A percentile compares a stretch with the other conserved stretches of the same genome.
These are phyloP conservation scores for Tremella mesenterica DNA, from an alignment of 768 basidiomycete species.

Conservation along the genomic window DNA sequence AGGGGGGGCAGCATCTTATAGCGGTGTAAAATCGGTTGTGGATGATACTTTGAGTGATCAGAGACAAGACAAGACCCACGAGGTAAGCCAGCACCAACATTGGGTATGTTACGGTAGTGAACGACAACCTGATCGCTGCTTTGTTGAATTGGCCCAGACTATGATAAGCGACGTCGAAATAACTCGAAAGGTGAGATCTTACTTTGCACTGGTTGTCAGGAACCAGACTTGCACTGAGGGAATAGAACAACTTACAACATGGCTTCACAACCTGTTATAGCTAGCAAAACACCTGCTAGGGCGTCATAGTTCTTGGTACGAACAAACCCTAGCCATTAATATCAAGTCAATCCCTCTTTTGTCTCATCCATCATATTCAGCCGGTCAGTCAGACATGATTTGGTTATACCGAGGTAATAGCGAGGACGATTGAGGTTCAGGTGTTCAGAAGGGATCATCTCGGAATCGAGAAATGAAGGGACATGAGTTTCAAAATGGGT, in stretches of 20 bases:
- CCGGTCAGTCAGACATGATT: too few species aligned
- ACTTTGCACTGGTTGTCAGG: not conserved
- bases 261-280: conserved; percentile 60
- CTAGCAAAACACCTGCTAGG: conserved; percentile 58
- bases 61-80: not conserved
- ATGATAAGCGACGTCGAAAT: not conserved
- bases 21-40: too few species aligned
- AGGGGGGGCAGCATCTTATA: too few species aligned
- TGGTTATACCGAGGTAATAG: too few species aligned
- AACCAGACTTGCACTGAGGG: not conserved
- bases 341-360: conserved; percentile 42
- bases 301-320: conserved; percentile 57
- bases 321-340: conserved; percentile 48
- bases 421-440: too few species aligned
- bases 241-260: conserved; percentile 7
- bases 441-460: too few species aligned
- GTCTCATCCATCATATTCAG: too few species aligned
- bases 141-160: conserved; percentile 64
- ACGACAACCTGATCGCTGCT: conserved; percentile 53
- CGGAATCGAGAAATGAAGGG: too few species aligned
- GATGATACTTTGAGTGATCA: not conserved
- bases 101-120: conserved; percentile 54
- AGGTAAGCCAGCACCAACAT: conserved; percentile 59
- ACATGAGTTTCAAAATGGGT: too few species aligned
- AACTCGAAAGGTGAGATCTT: not conserved